Evolutionary conservation across 108 stramenopile species (phyloP).

Genomic region (Nitzschia sp.): DNA sequence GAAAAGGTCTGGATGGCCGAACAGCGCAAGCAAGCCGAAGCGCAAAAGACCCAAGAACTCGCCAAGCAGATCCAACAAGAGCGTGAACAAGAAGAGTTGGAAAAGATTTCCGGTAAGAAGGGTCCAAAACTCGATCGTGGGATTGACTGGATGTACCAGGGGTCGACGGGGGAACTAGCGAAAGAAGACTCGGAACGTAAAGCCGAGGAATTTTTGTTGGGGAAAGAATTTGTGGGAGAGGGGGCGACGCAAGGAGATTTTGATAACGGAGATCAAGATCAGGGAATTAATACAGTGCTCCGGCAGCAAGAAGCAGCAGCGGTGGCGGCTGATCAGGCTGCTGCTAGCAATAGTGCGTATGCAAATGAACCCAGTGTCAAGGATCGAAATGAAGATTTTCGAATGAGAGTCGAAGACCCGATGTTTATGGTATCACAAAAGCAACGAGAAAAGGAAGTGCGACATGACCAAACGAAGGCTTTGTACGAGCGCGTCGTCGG

Average conservation of each 20-base stretch:
- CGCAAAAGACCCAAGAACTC: constrained; percentile 78
- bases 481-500: constrained; percentile 68
- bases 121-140: constrained; percentile 67
- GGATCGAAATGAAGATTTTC: constrained; percentile 76
- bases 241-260: constrained; percentile 60
- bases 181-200: constrained; percentile 67
- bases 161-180: constrained; percentile 30
- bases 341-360: not conserved
- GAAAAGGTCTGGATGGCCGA: constrained; percentile 96
- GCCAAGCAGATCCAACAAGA: constrained; percentile 90
- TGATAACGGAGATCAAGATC: constrained; percentile 52
- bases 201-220: constrained; percentile 88
- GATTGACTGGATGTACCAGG: constrained; percentile 95
- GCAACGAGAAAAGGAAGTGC: constrained; percentile 41
- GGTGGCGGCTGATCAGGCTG: not conserved
- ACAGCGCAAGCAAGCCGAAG: constrained; percentile 84
- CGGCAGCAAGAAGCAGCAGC: not conserved
- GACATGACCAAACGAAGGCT: constrained; percentile 56
- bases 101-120: constrained; percentile 67
- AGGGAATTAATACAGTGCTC: constrained; percentile 56
- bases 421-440: constrained; percentile 76
- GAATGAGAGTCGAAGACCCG: constrained; percentile 79
- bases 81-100: constrained; percentile 89
- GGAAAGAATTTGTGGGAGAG: constrained; percentile 75
- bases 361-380: constrained; percentile 30